phyloP scores from a whole-genome alignment of 1,139 yeast genomes.

The Blastobotrys apis region DNA sequence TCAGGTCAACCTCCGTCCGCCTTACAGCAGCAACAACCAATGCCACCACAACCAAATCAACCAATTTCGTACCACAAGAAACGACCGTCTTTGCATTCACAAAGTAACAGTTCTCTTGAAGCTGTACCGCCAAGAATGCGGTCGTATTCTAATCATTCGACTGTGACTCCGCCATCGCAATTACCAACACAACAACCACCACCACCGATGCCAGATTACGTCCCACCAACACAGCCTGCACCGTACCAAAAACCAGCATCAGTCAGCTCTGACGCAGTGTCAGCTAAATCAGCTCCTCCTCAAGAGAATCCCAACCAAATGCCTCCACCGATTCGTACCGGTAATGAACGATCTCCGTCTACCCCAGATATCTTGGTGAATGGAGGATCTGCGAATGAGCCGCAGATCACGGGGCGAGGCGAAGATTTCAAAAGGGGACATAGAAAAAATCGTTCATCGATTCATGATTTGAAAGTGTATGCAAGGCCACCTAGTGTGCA shows the following conservation, averaged over 20 bases:
- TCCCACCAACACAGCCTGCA: too few relatives aligned
- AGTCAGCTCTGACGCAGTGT: not conserved
- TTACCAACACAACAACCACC: not conserved
- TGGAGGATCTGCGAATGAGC: not conserved
- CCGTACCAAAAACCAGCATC: too few relatives aligned
- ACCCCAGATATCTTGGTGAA: conserved; percentile 4
- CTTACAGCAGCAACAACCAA: not conserved
- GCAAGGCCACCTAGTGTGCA: conserved; percentile 11
- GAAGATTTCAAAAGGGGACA: conserved; percentile 13
- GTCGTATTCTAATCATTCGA: conserved; percentile 1
- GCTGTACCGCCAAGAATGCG: conserved; percentile 5
- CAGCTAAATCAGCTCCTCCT: not conserved
- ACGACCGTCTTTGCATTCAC: conserved; percentile 5
- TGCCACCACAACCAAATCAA: not conserved
- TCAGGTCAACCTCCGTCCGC: not conserved
- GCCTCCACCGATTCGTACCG: not conserved
- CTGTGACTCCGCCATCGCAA: not conserved
- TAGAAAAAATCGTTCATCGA: conserved; percentile 16
- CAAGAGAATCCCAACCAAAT: too few relatives aligned
- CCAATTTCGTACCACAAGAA: conserved; percentile 6
- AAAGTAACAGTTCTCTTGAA: not conserved
- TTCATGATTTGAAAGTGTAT: conserved; percentile 17
- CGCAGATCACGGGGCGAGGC: not conserved
- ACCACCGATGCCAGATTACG: not conserved
- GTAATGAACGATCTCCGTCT: conserved; percentile 4